Conservation (phyloP, 2,329 filamentous ascomycete species). For the Penicillium griseofulvum region DNA sequence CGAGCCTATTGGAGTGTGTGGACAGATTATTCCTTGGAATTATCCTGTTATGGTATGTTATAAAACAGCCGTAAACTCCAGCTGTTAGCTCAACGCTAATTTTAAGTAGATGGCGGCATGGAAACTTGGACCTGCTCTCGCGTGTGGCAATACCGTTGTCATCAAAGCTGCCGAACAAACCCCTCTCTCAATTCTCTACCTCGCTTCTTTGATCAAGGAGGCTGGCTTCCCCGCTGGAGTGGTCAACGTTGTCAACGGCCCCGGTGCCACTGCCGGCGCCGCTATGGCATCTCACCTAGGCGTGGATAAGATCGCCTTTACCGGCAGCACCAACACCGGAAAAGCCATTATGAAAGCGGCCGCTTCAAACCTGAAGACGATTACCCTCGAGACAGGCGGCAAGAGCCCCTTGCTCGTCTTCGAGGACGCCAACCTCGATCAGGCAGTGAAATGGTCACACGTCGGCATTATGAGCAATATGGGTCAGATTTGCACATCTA, state of each 20-base stretch:
- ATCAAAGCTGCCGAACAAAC: constrained; percentile 9
- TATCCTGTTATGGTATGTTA: neutral
- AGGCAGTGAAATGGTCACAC: constrained; percentile 41
- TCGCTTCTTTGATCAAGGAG: constrained; percentile 20
- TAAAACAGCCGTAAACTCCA: too few relatives aligned
- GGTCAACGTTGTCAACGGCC: constrained; percentile 24
- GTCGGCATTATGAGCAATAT: constrained; percentile 58
- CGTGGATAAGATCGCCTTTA: constrained; percentile 10
- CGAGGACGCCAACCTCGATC: constrained; percentile 46
- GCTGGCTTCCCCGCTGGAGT: constrained; percentile 25
- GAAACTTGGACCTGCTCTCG: constrained; percentile 8
- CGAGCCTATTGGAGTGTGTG: constrained; percentile 1
- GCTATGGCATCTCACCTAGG: neutral
- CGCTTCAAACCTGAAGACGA: constrained; percentile 39
- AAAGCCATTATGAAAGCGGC: constrained; percentile 9
- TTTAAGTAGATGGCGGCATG: neutral
- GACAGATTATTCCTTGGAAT: constrained; percentile 9
- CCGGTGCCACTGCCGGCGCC: constrained; percentile 19
- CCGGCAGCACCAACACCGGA: constrained; percentile 10
- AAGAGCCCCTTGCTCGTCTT: constrained; percentile 47
- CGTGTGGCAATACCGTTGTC: constrained; percentile 9
- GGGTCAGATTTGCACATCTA: constrained; percentile 67
- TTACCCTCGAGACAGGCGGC: constrained; percentile 51
- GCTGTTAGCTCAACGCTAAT: neutral
- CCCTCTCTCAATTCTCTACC: constrained; percentile 5